Conservation (phyloP, 1,139 yeast species). For the Barnettozyma hawaiiensis region DNA sequence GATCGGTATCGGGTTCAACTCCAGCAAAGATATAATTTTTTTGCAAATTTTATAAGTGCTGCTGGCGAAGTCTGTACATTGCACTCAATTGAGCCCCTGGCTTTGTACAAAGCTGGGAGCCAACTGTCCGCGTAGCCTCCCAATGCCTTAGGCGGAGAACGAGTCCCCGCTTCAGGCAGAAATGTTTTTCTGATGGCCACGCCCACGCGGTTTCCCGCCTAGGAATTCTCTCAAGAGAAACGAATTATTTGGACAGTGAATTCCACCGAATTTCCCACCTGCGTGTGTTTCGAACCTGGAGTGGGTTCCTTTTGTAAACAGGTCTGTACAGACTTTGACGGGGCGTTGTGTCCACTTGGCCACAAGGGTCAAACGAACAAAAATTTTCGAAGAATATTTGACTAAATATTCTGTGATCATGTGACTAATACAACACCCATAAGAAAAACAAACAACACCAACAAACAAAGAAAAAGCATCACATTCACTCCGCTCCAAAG, state of each 20-base stretch:
- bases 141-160: conserved; percentile 32
- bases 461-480: neutral
- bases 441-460: too few species aligned
- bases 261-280: conserved; percentile 88
- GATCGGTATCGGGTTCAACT: conserved; percentile 77
- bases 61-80: conserved; percentile 63
- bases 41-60: neutral
- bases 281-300: conserved; percentile 24
- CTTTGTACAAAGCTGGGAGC: conserved; percentile 32
- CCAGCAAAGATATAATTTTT: neutral
- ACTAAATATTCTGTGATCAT: neutral
- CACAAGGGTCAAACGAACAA: conserved; percentile 14
- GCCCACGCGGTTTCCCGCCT: conserved; percentile 72
- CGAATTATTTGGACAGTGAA: conserved; percentile 44
- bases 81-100: conserved; percentile 61
- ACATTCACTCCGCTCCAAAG: neutral
- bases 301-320: conserved; percentile 44
- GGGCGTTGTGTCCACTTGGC: conserved; percentile 21
- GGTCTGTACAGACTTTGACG: conserved; percentile 53
- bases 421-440: too few species aligned
- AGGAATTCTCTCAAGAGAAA: conserved; percentile 61
- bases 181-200: conserved; percentile 65
- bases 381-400: too few species aligned
- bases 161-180: too few species aligned
- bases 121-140: conserved; percentile 78